Evolutionary conservation across 1,139 yeast genomes (phyloP), one percentile per base, ranked within the genome.

Genomic region (Candida mesenterica): DNA sequence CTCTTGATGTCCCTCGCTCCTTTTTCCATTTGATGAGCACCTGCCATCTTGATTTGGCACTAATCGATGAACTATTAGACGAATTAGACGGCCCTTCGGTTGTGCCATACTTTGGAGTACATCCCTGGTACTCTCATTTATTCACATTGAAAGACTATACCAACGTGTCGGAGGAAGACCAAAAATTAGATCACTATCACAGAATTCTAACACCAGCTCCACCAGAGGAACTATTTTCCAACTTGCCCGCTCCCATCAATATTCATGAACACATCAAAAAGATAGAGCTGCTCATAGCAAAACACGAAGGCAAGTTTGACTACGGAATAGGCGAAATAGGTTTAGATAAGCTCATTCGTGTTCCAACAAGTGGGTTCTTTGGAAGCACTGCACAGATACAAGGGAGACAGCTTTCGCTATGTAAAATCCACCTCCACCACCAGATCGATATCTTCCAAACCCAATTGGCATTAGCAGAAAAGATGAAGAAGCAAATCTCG

Each of bases 101-200:
- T 1, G 58, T 72, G 1, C 82, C 92, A 0, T 78, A 82, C 35
- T 82, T 80, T 54, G 98, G 97, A 0, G 67, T 87, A 4, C 97
- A 92, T 56, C 97, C 97, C 0, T 90, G 97, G 97, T 88, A 76
- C 51, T 61, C 79, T 2, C 95, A 90, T 57, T 49, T 82, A 20
- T 81, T 79, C 43, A 63, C 75, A 5, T 56, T 48, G 0, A 51
- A 45, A 1, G 40, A 34, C 13, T 31, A 27, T 16, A 25, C 36
- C 9, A 38, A 39, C 31, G 24, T 36, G 29, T 13, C 41, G 24
- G 40, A 42, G 16, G 37, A 68, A 50, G 52, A 46, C 3, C 37
- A 53, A 30, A 74, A 74, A 44, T 15, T 32, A 12, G 57, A 46
- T 4, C 97, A 89, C 57, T 92, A 89, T 52, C 34, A 42, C 2